A percentile compares a stretch with the other conserved stretches of the same genome.
Conservation (phyloP, 1,139 yeast species). For the Taiozyma onychis region DNA sequence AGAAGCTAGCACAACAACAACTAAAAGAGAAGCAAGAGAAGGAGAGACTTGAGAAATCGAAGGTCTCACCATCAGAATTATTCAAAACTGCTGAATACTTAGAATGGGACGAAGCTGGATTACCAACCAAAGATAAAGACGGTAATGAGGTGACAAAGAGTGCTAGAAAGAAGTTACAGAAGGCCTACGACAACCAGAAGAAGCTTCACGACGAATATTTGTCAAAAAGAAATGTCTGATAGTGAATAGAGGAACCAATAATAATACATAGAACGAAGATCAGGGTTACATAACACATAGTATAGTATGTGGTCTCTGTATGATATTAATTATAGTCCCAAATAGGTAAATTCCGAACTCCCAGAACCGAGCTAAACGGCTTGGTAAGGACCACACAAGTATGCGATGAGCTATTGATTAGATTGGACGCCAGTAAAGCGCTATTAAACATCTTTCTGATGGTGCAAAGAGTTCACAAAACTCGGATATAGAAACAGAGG, state of each 20-base stretch:
- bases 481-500: background rate
- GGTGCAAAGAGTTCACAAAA: background rate
- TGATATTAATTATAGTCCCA: background rate
- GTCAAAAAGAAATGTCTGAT: background rate
- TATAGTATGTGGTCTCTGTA: background rate
- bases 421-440: background rate
- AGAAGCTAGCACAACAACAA: slow-evolving; percentile 36
- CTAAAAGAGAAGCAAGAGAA: slow-evolving; percentile 53
- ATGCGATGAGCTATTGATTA: background rate
- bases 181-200: slow-evolving; percentile 74
- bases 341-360: background rate
- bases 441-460: background rate
- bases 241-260: background rate
- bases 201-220: slow-evolving; percentile 69
- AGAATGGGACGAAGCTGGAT: slow-evolving; percentile 81
- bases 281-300: background rate
- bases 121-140: slow-evolving; percentile 69
- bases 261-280: background rate
- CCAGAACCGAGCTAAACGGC: background rate
- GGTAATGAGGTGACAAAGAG: slow-evolving; percentile 92
- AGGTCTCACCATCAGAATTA: slow-evolving; percentile 63
- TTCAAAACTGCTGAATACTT: slow-evolving; percentile 56
- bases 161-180: slow-evolving; percentile 71
- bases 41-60: slow-evolving; percentile 66
- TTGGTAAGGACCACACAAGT: background rate